These are phyloP conservation scores for Verticillium alfalfae DNA, from an alignment of 2,329 filamentous ascomycete genomes.

Conservation along the genomic window DNA sequence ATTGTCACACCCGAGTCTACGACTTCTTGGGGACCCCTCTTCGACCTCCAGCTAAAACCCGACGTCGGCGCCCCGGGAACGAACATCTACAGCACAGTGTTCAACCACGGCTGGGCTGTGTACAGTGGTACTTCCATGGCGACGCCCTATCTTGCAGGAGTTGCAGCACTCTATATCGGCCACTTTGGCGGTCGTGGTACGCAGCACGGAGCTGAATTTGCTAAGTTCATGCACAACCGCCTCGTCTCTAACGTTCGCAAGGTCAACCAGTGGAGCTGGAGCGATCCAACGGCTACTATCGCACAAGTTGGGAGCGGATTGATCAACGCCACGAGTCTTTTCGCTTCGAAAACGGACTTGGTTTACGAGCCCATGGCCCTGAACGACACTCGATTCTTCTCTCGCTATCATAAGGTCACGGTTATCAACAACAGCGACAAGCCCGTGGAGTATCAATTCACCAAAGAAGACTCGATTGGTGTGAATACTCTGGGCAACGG, in stretches of 20 bases:
- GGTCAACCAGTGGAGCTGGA: constrained; percentile 16
- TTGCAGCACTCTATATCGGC: constrained; percentile 28
- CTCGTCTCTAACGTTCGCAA: constrained; percentile 25
- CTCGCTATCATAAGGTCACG: constrained; percentile 14
- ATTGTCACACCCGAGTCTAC: constrained; percentile 25
- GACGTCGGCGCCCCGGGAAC: constrained; percentile 37
- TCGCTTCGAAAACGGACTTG: constrained; percentile 28
- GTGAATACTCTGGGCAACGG: constrained; percentile 22
- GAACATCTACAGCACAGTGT: constrained; percentile 33
- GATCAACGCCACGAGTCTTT: constrained; percentile 32
- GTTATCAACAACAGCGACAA: constrained; percentile 30
- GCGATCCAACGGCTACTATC: constrained; percentile 21
- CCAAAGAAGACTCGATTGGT: constrained; percentile 22
- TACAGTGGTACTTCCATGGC: constrained; percentile 45
- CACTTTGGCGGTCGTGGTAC: constrained; percentile 21
- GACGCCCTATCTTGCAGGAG: constrained; percentile 37
- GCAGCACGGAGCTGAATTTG: constrained; percentile 23
- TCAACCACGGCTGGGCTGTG: constrained; percentile 27
- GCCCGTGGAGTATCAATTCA: constrained; percentile 23
- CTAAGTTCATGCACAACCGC: constrained; percentile 16
- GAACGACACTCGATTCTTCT: constrained; percentile 37
- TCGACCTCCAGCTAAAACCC: constrained; percentile 36
- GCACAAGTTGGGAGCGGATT: constrained; percentile 32
- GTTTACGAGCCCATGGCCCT: constrained; percentile 32
- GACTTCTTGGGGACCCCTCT: constrained; percentile 26